A percentile compares a stretch with the other conserved stretches of the same genome.
phyloP scores from a whole-genome alignment of 805 yeast species.

The Spathaspora passalidarum region DNA sequence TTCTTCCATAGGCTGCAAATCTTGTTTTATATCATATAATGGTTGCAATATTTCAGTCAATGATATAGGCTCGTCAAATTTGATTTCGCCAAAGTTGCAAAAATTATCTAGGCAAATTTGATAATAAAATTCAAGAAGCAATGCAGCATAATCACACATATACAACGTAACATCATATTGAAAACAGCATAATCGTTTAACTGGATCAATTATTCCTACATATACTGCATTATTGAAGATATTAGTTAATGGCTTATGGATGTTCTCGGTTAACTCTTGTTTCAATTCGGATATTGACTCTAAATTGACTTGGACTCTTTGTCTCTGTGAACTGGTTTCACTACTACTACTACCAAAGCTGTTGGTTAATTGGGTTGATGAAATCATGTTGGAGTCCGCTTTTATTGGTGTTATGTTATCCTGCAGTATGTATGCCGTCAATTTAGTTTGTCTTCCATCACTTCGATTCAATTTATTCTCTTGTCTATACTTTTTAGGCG shows the following conservation, averaged over 20 bases:
- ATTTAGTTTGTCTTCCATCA: constrained; percentile 55
- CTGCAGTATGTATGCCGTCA: constrained; percentile 11
- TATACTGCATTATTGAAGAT: constrained; percentile 67
- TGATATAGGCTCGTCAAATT: constrained; percentile 19
- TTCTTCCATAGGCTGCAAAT: constrained; percentile 12
- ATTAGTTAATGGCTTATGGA: constrained; percentile 57
- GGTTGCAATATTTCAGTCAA: constrained; percentile 35
- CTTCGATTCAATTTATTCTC: constrained; percentile 72
- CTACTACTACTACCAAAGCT: no score
- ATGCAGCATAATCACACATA: constrained; percentile 75
- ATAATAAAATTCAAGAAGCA: constrained; percentile 69
- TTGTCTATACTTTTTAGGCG: constrained; percentile 37
- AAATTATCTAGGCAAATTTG: constrained; percentile 78
- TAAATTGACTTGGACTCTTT: constrained; percentile 44
- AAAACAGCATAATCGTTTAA: constrained; percentile 69
- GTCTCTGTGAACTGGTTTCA: constrained; percentile 7
- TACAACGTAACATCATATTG: constrained; percentile 79
- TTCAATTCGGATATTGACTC: constrained; percentile 60
- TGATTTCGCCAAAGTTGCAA: constrained; percentile 66
- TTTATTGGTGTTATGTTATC: no score
- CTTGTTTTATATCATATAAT: constrained; percentile 23
- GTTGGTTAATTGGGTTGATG: not conserved
- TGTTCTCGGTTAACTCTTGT: constrained; percentile 42
- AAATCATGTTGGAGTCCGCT: no score
- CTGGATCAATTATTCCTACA: constrained; percentile 79